phyloP scores from a whole-genome alignment of 2,329 filamentous ascomycete genomes.

The Fusarium sp. region DNA sequence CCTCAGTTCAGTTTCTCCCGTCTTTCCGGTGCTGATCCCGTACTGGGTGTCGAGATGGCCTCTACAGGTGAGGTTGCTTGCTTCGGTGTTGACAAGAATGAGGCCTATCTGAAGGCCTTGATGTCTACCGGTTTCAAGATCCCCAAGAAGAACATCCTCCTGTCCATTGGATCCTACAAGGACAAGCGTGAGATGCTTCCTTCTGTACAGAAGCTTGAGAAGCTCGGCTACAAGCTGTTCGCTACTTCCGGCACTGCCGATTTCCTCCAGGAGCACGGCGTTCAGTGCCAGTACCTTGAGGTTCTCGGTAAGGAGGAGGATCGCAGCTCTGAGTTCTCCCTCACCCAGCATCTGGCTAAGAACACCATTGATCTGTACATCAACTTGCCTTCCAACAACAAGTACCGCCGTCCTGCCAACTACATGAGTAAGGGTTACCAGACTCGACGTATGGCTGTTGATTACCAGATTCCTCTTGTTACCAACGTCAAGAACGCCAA shows the following conservation, averaged over 20 bases:
- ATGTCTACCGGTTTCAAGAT: slow-evolving; percentile 97
- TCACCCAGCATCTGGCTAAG: slow-evolving; percentile 96
- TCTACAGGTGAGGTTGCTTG: slow-evolving; percentile 98
- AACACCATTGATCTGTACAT: slow-evolving; percentile 99
- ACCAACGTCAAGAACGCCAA: slow-evolving; percentile 99
- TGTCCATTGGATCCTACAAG: slow-evolving; percentile 97
- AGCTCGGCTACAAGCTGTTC: slow-evolving; percentile 94
- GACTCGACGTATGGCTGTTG: slow-evolving; percentile 96
- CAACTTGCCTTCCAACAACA: slow-evolving; percentile 98
- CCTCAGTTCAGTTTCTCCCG: slow-evolving; percentile 99
- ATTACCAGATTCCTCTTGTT: slow-evolving; percentile 94
- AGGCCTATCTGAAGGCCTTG: slow-evolving; percentile 96
- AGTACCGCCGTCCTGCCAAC: slow-evolving; percentile 94
- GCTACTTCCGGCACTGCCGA: slow-evolving; percentile 97
- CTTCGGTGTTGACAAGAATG: slow-evolving; percentile 95
- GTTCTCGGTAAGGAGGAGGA: slow-evolving; percentile 83
- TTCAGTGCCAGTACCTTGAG: slow-evolving; percentile 94
- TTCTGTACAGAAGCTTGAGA: slow-evolving; percentile 87
- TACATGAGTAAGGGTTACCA: slow-evolving; percentile 99
- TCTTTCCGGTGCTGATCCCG: slow-evolving; percentile 93
- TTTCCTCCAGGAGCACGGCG: slow-evolving; percentile 91
- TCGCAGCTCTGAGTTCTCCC: slow-evolving; percentile 94
- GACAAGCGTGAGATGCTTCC: slow-evolving; percentile 98
- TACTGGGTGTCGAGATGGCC: slow-evolving; percentile 98
- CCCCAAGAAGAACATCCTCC: slow-evolving; percentile 92